Evolutionary conservation across 352 stramenopile species (phyloP).

Genomic region (Peronospora destructor): DNA sequence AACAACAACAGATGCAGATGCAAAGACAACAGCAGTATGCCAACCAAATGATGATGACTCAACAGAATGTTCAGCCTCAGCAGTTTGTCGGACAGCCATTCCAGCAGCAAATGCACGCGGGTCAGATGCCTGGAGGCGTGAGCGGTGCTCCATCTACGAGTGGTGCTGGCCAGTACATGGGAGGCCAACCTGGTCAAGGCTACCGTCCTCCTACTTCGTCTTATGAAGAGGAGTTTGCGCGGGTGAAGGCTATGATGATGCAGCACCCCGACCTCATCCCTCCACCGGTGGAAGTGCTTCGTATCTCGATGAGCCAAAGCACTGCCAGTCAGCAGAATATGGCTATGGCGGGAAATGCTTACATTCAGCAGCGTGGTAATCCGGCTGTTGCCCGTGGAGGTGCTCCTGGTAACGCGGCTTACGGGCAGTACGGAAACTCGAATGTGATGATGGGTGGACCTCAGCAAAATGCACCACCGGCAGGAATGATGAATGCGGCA

Average conservation of each 20-base stretch:
- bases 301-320: constrained; percentile 77
- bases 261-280: constrained; percentile 82
- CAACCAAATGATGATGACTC: constrained; percentile 72
- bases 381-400: constrained; percentile 50
- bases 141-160: constrained; percentile 27
- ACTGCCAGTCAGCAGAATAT: constrained; percentile 47
- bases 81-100: constrained; percentile 38
- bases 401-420: constrained; percentile 33
- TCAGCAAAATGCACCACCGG: constrained; percentile 29
- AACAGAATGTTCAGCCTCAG: constrained; percentile 34
- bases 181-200: constrained; percentile 34
- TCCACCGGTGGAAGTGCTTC: constrained; percentile 80
- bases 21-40: constrained; percentile 53
- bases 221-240: constrained; percentile 83
- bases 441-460: constrained; percentile 53
- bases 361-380: constrained; percentile 58
- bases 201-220: constrained; percentile 59
- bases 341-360: constrained; percentile 45
- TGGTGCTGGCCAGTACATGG: constrained; percentile 57
- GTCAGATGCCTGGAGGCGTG: constrained; percentile 30
- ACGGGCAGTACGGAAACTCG: constrained; percentile 57
- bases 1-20: constrained; percentile 32
- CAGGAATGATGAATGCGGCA: constrained; percentile 34
- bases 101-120: constrained; percentile 47
- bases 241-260: constrained; percentile 87